Percentiles rank a stretch among this genome's conserved stretches.
Evolutionary conservation across 2,329 filamentous ascomycete species (phyloP).

Genomic region (Pyrenophora tritici-repentis): DNA sequence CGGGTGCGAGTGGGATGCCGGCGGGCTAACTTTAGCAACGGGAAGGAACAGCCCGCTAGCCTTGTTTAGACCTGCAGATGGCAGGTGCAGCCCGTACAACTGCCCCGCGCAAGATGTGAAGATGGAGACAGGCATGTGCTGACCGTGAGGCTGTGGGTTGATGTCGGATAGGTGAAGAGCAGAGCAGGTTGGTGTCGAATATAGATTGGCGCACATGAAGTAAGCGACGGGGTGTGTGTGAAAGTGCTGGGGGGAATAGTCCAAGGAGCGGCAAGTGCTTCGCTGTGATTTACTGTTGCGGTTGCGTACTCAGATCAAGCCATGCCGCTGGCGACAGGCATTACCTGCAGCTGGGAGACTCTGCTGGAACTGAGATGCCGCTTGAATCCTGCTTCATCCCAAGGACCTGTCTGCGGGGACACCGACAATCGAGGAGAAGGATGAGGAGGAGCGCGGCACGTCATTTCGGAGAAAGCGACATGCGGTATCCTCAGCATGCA

Average conservation of each 20-base stretch:
- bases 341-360: constrained; percentile 13
- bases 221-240: constrained; percentile 5
- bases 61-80: not conserved
- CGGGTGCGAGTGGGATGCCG: not conserved
- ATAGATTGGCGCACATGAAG: constrained; percentile 6
- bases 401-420: constrained; percentile 11
- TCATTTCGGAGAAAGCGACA: constrained; percentile 3
- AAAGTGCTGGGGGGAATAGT: not conserved
- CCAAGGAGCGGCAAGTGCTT: constrained; percentile 7
- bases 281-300: not conserved
- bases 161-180: not conserved
- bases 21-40: constrained; percentile 20
- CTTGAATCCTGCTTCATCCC: constrained; percentile 11
- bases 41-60: constrained; percentile 9
- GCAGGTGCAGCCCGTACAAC: not conserved
- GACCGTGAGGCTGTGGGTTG: constrained; percentile 8
- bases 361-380: constrained; percentile 7
- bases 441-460: not conserved
- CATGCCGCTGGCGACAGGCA: constrained; percentile 13
- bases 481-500: constrained; percentile 3
- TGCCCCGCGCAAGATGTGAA: constrained; percentile 13
- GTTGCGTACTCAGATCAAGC: constrained; percentile 6
- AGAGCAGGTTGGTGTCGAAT: constrained; percentile 1
- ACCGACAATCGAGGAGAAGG: not conserved
- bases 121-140: constrained; percentile 9